Evolutionary conservation across 441 rosid genomes (phyloP).

Genomic region (Pelargonium myrrhifolium): DNA sequence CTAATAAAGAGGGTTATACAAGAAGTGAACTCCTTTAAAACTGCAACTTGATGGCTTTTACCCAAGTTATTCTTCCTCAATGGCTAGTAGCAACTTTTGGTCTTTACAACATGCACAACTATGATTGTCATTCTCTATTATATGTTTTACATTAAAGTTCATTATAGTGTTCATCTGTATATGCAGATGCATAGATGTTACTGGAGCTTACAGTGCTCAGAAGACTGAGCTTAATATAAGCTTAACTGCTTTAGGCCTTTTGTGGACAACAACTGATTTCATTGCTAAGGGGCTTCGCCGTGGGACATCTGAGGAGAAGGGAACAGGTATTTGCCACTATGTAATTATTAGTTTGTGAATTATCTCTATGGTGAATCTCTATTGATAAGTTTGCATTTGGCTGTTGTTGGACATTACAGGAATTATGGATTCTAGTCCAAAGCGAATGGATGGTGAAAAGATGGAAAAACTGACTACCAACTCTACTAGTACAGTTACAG

Average conservation of each 20-base stretch:
- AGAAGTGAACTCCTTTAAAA: no score
- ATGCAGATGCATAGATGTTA: conserved; percentile 93
- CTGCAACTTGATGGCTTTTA: no score
- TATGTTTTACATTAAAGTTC: not conserved
- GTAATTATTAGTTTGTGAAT: conserved; percentile 13
- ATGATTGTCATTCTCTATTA: conserved; percentile 6
- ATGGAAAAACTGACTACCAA: conserved; percentile 30
- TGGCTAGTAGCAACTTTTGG: conserved; percentile 9
- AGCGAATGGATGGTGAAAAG: conserved; percentile 40
- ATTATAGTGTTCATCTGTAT: conserved; percentile 19
- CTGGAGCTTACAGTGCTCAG: conserved; percentile 97
- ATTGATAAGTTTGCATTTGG: conserved; percentile 7
- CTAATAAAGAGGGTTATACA: no score
- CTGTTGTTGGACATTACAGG: conserved; percentile 27
- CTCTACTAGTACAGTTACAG: conserved; percentile 28
- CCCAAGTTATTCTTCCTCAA: conserved; percentile 7
- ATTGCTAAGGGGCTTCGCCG: conserved; percentile 62
- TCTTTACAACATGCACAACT: conserved; percentile 10
- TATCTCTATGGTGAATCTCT: conserved; percentile 7
- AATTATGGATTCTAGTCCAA: conserved; percentile 26
- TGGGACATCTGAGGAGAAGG: conserved; percentile 43
- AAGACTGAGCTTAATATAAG: conserved; percentile 91
- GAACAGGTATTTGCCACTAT: conserved; percentile 36
- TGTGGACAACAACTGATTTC: conserved; percentile 96
- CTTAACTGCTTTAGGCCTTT: conserved; percentile 89